phyloP scores from a whole-genome alignment of 306 rosid genomes.

The Cicer cuneatum region DNA sequence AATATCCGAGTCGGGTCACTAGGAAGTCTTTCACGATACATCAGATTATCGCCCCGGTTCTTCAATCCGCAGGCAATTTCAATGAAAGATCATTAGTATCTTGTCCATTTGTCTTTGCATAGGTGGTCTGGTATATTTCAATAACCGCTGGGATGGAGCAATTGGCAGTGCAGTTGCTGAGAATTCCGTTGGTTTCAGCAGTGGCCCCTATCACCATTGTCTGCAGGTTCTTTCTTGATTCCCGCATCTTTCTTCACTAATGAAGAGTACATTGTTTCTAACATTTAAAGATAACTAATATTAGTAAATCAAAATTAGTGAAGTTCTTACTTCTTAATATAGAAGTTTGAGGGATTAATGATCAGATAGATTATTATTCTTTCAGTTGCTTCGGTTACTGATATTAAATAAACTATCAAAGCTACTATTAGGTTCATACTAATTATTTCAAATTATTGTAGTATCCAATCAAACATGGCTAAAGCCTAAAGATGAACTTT shows the following conservation, averaged over 20 bases:
- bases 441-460: background rate
- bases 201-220: conserved; percentile 34
- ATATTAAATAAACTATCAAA: background rate
- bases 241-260: conserved; percentile 46
- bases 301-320: conserved; percentile 25
- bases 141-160: conserved; percentile 44
- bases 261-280: conserved; percentile 58
- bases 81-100: conserved; percentile 46
- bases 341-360: conserved; percentile 39
- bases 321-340: conserved; percentile 12
- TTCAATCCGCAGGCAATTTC: conserved; percentile 39
- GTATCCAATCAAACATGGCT: conserved; percentile 24
- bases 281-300: conserved; percentile 30
- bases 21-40: conserved; percentile 10
- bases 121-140: conserved; percentile 42
- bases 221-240: conserved; percentile 44
- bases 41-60: conserved; percentile 30
- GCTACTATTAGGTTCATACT: background rate
- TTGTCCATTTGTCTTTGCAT: conserved; percentile 45
- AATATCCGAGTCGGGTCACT: conserved; percentile 22
- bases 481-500: background rate
- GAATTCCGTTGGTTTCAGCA: conserved; percentile 46
- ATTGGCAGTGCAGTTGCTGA: conserved; percentile 48
- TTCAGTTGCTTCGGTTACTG: background rate
- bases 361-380: conserved; percentile 7